phyloP scores from a whole-genome alignment of 768 basidiomycete species.

The Daedaleopsis sinensis region DNA sequence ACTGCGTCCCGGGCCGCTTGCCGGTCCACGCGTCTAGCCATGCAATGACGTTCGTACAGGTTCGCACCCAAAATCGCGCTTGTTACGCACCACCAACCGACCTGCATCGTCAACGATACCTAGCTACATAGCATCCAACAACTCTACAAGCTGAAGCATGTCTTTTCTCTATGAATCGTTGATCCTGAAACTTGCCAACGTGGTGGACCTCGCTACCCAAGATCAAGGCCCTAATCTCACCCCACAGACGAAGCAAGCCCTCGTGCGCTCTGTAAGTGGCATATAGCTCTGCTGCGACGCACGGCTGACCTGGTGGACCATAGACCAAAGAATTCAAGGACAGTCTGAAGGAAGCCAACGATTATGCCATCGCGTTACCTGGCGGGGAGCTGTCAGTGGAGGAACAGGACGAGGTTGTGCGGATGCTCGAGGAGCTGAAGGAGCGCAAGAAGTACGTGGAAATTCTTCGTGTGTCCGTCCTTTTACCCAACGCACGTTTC shows the following conservation, averaged over 20 bases:
- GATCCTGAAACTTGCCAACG: slow-evolving; percentile 58
- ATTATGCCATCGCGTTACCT: slow-evolving; percentile 58
- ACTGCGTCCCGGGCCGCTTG: neutral
- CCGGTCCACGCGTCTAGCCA: too few relatives aligned
- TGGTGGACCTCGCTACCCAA: slow-evolving; percentile 63
- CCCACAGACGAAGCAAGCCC: slow-evolving; percentile 63
- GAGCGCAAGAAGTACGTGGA: slow-evolving; percentile 61
- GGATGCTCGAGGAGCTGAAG: slow-evolving; percentile 64
- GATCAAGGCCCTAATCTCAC: slow-evolving; percentile 52
- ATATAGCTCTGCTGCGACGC: neutral
- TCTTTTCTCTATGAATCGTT: slow-evolving; percentile 52
- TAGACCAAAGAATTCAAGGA: slow-evolving; percentile 77
- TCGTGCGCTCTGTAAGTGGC: slow-evolving; percentile 62
- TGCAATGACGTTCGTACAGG: too few relatives aligned
- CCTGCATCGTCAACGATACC: too few relatives aligned
- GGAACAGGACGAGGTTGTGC: slow-evolving; percentile 73
- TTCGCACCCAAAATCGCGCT: too few relatives aligned
- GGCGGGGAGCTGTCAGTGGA: slow-evolving; percentile 72
- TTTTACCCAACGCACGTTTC: neutral
- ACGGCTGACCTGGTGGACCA: neutral
- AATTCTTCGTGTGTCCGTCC: neutral
- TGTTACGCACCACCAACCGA: too few relatives aligned
- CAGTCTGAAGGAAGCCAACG: slow-evolving; percentile 58
- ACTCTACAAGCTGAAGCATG: neutral
- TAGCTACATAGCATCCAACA: too few relatives aligned